Base-by-base conservation (phyloP, 495 filamentous ascomycete genomes). In the Hypoxylon fragiforme region DNA sequence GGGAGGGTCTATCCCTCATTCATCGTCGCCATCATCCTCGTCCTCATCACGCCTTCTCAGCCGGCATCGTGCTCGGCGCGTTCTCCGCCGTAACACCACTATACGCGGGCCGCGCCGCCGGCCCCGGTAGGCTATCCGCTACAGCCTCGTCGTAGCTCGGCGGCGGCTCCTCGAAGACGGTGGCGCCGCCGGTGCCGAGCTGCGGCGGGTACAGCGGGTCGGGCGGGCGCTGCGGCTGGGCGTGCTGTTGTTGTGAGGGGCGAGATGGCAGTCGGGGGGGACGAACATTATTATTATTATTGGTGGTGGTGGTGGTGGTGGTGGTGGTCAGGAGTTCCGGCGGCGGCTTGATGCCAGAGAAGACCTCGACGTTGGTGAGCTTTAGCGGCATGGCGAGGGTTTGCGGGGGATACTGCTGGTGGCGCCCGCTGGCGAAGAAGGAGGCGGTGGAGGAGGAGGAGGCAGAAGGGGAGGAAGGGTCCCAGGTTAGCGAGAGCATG, bases 111-210 rank as follows among this genome's bases (percentile, higher is more conserved):
- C 76, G 36, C 1, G 62, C 42, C 12, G 67, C 44, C 8, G 76
- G 74, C 8, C 70, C 75, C 0, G 72, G 62, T 48, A 95, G 73
- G 50, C 84, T 80, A 57, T 90, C 85, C 37, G 88, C 90, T 74
- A 96, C 90, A 11, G 91, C 90, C 74, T 97, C 92, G 72, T 94
- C 88, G 67, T 95, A 95, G 62, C 86, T 91, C 21, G 90, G 90
- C 18, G 82, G 83, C 8, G 85, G 83, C 11, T 89, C 88, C 13
- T 85, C 85, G 48, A 77, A 28, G 24, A 28, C 69, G 0, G 74
- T 74, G 13, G 68, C 69, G 3, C 76, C 67, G 4, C 57, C 72
- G n/a, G 67, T 68, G 1, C 52, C 59, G 1, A 80, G 60, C 60
- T 80, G 77, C 16, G 76, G 73, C 7, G 75, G 78, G 50, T 78